Evolutionary conservation across 169 alveolate species (phyloP).

Genomic region (Plasmodium coatneyi): DNA sequence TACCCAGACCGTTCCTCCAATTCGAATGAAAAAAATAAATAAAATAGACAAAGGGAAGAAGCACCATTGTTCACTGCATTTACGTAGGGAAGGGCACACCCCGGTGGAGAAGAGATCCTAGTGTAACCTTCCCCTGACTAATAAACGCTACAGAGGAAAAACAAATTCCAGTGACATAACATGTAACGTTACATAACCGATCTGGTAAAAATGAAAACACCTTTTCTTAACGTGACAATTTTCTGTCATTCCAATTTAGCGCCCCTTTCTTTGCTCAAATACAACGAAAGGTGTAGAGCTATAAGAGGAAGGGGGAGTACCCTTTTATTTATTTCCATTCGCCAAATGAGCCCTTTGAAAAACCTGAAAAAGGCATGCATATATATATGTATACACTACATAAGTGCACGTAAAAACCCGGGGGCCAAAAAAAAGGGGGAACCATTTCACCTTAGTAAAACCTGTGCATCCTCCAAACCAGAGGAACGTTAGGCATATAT

Average conservation of each 20-base stretch:
- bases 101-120: background rate
- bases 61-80: background rate
- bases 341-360: background rate
- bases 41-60: background rate
- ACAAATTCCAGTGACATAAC: background rate
- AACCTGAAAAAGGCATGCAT: background rate
- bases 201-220: background rate
- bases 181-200: background rate
- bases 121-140: background rate
- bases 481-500: background rate
- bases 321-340: background rate
- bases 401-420: background rate
- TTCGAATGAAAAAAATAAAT: background rate
- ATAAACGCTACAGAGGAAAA: background rate
- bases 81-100: background rate
- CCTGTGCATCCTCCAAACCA: background rate
- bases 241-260: background rate
- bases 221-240: background rate
- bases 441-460: background rate
- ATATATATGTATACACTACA: background rate
- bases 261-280: background rate
- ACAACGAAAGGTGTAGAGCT: background rate
- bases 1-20: background rate
- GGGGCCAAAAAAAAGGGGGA: background rate
- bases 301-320: background rate